Percentiles rank a stretch among this genome's conserved stretches.
Conservation (phyloP, 805 yeast genomes). For the Suhomyces tanzawaensis region DNA sequence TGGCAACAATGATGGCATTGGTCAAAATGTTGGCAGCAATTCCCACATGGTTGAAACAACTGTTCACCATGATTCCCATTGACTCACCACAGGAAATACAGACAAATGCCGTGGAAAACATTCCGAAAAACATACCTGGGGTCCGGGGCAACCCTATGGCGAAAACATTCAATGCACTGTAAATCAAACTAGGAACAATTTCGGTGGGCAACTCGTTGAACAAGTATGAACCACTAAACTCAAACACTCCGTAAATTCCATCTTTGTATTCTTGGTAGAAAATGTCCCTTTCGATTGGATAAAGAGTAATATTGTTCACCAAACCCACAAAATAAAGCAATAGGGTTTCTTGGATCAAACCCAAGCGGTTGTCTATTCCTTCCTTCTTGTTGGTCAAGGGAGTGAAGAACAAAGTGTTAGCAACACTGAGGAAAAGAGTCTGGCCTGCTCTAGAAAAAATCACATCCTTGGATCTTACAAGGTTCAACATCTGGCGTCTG, state of each 20-base stretch:
- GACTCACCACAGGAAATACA: slow-evolving; percentile 79
- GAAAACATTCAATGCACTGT: slow-evolving; percentile 60
- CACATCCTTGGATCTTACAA: slow-evolving; percentile 49
- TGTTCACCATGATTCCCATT: slow-evolving; percentile 76
- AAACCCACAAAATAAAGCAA: slow-evolving; percentile 77
- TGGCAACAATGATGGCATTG: slow-evolving; percentile 63
- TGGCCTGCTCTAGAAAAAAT: slow-evolving; percentile 64
- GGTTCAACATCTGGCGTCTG: slow-evolving; percentile 32
- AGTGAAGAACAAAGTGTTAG: slow-evolving; percentile 63
- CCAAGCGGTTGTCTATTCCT: slow-evolving; percentile 67
- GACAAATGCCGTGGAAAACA: slow-evolving; percentile 52
- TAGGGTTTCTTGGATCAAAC: slow-evolving; percentile 70
- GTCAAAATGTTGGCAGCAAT: slow-evolving; percentile 76
- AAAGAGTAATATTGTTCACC: slow-evolving; percentile 72
- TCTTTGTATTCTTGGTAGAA: slow-evolving; percentile 80
- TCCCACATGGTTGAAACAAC: slow-evolving; percentile 71
- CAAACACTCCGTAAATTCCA: slow-evolving; percentile 60
- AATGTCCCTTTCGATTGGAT: slow-evolving; percentile 68
- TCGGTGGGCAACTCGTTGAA: slow-evolving; percentile 69
- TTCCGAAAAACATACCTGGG: slow-evolving; percentile 62
- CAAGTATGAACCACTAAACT: slow-evolving; percentile 62
- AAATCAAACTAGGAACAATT: slow-evolving; percentile 53
- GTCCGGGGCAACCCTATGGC: slow-evolving; percentile 73
- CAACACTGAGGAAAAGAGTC: slow-evolving; percentile 59
- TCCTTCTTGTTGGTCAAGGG: slow-evolving; percentile 36